Evolutionary conservation across 202 grass and related monocot genomes (phyloP).

Genomic region (Eragrostis tef): DNA sequence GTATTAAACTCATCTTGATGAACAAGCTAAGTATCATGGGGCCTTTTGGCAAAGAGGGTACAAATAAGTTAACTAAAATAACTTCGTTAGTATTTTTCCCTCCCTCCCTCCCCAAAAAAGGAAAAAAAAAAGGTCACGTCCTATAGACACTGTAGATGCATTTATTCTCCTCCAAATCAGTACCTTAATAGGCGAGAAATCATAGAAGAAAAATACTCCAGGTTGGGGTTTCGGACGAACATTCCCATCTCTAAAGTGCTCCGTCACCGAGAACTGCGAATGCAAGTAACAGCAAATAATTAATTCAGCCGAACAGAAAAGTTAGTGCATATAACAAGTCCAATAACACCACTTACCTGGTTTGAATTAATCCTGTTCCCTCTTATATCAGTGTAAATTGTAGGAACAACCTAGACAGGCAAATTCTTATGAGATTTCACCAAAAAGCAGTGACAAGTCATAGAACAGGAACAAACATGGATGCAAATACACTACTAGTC

Average conservation of each 20-base stretch:
- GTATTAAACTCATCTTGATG: background rate
- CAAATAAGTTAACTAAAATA: background rate
- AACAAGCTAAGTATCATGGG: background rate
- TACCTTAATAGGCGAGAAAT: conserved; percentile 99
- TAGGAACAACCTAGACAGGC: conserved; percentile 80
- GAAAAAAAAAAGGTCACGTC: background rate
- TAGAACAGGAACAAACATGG: conserved; percentile 25
- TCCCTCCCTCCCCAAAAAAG: too few relatives aligned
- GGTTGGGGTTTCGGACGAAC: conserved; percentile 65
- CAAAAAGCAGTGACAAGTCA: conserved; percentile 6
- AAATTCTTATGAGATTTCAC: conserved; percentile 46
- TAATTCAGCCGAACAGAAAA: conserved; percentile 30
- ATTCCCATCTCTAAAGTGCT: conserved; percentile 89
- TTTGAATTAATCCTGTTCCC: conserved; percentile 86
- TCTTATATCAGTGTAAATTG: conserved; percentile 88
- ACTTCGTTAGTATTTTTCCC: background rate
- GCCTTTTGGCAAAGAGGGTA: background rate
- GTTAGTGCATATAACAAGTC: conserved; percentile 14
- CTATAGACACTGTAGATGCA: background rate
- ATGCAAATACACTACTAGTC: conserved; percentile 25
- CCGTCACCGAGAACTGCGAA: conserved; percentile 90
- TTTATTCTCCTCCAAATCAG: conserved; percentile 13
- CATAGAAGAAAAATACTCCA: conserved; percentile 91
- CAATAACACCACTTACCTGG: conserved; percentile 61
- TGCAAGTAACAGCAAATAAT: conserved; percentile 38